Conservation (phyloP, 345 rosid species). For the Draba incana region DNA sequence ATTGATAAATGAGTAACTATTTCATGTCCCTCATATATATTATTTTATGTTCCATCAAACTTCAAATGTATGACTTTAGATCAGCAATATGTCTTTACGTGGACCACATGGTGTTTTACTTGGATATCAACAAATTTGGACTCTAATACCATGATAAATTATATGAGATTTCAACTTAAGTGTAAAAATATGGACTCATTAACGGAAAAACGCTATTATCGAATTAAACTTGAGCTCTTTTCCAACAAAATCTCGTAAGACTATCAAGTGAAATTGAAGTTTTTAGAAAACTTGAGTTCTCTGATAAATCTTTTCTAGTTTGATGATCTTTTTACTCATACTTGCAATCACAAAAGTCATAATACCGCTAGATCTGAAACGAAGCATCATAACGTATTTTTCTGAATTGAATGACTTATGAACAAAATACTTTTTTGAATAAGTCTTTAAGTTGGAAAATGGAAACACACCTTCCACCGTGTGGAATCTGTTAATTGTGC, state of each 20-base stretch:
- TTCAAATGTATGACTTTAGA: too few relatives aligned
- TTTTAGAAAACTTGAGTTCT: background rate
- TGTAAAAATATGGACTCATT: too few relatives aligned
- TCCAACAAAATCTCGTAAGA: background rate
- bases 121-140: too few relatives aligned
- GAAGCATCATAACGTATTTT: slow-evolving; percentile 13
- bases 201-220: background rate
- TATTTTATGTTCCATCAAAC: too few relatives aligned
- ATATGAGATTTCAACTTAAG: too few relatives aligned
- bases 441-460: slow-evolving; percentile 33
- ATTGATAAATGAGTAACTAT: too few relatives aligned
- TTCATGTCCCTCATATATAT: too few relatives aligned
- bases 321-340: background rate
- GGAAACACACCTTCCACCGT: slow-evolving; percentile 41
- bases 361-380: background rate
- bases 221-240: background rate
- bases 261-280: background rate
- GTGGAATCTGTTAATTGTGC: slow-evolving; percentile 39
- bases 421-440: slow-evolving; percentile 35
- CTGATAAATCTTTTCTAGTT: background rate
- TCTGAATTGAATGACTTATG: background rate
- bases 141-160: too few relatives aligned
- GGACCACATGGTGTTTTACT: too few relatives aligned
- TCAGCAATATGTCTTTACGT: too few relatives aligned
- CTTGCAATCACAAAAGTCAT: background rate